Evolutionary conservation across 2,329 filamentous ascomycete genomes (phyloP).

Genomic region (Tricladium varicosporioides): DNA sequence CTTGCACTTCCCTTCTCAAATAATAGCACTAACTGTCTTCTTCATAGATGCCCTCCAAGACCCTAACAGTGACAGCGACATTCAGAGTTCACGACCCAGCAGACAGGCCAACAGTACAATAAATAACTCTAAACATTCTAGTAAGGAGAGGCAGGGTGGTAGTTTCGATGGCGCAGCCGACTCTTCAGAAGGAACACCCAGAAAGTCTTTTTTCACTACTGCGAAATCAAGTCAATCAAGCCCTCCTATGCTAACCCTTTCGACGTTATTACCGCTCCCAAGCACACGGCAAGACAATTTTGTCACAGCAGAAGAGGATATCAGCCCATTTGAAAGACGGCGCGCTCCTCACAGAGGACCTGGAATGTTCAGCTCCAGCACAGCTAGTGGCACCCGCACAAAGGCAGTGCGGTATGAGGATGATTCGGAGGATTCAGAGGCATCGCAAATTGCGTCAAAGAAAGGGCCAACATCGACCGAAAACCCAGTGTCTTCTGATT

Average conservation of each 20-base stretch:
- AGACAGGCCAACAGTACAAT: not conserved
- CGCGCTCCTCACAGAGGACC: not conserved
- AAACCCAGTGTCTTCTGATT: not conserved
- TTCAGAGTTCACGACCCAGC: not conserved
- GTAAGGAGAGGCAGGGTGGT: not conserved
- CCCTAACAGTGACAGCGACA: no score
- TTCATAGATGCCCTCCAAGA: no score
- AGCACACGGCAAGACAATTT: not conserved
- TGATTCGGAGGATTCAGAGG: not conserved
- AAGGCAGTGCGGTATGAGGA: not conserved
- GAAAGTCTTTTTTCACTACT: not conserved
- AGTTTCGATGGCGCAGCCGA: not conserved
- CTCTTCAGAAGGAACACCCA: not conserved
- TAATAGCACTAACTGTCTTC: no score
- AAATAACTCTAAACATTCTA: not conserved
- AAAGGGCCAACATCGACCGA: not conserved
- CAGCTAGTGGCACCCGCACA: not conserved
- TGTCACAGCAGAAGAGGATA: not conserved
- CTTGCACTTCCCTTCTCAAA: no score
- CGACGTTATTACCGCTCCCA: not conserved
- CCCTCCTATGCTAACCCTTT: not conserved
- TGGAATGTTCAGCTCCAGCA: not conserved
- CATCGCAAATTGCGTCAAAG: not conserved
- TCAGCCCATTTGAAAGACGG: not conserved
- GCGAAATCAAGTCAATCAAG: not conserved